Conservation (phyloP, 768 basidiomycete species). For the Calocera viscosa region DNA sequence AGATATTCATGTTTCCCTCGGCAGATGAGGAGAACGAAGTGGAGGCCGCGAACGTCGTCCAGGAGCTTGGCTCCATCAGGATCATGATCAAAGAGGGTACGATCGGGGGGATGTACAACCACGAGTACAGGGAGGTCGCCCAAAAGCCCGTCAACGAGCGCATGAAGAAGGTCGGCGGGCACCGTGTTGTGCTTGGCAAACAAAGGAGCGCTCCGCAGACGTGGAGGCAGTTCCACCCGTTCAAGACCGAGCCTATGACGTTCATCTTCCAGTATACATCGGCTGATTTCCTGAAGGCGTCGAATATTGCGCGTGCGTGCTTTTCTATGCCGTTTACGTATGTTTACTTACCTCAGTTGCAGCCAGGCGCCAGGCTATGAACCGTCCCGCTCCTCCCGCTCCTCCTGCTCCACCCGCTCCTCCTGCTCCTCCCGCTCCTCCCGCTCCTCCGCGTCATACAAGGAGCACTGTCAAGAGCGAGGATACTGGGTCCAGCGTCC, state of each 20-base stretch:
- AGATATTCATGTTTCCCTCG: not conserved
- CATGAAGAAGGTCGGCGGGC: not conserved
- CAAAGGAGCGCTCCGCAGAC: not conserved
- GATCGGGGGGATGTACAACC: not conserved
- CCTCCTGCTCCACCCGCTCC: not conserved
- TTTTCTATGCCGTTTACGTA: not conserved
- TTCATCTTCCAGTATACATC: not conserved
- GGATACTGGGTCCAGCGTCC: not conserved
- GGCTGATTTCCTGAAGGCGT: not conserved
- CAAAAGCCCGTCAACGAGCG: conserved; percentile 1
- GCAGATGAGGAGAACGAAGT: not conserved
- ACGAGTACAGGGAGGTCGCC: not conserved
- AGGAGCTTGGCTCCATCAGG: not conserved
- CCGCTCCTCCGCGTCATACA: not conserved
- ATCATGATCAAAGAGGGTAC: not conserved
- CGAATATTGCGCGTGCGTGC: not conserved
- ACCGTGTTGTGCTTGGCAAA: not conserved
- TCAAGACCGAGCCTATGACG: not conserved
- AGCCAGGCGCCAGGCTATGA: not conserved
- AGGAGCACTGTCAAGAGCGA: not conserved
- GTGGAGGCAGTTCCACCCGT: conserved; percentile 1
- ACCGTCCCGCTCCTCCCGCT: no score
- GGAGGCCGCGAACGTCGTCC: not conserved
- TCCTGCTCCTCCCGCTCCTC: no score
- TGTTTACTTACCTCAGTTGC: not conserved